Percentiles rank a stretch among this genome's conserved stretches.
Evolutionary conservation across 345 rosid genomes (phyloP).

Genomic region (Pelargonium nanum): DNA sequence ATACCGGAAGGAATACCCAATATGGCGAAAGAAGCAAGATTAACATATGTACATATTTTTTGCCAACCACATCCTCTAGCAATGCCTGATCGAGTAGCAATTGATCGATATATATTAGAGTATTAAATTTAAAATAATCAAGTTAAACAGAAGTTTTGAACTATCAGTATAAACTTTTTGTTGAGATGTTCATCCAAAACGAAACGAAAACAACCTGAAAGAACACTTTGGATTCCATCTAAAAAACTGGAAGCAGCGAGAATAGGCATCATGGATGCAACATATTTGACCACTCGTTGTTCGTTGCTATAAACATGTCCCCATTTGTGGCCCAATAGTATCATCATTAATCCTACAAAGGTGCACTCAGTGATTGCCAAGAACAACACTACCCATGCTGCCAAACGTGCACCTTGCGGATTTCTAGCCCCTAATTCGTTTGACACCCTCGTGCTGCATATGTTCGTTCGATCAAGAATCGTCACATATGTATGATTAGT

Average conservation of each 20-base stretch:
- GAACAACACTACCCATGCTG: slow-evolving; percentile 27
- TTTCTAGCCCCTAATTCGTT: slow-evolving; percentile 45
- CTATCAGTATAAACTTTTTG: too few relatives aligned
- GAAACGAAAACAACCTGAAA: slow-evolving; percentile 34
- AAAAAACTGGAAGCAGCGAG: slow-evolving; percentile 32
- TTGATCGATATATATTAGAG: too few relatives aligned
- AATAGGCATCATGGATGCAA: slow-evolving; percentile 36
- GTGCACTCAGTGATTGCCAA: slow-evolving; percentile 37
- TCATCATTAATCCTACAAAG: slow-evolving; percentile 24
- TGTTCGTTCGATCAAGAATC: too few relatives aligned
- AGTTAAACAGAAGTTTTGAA: too few relatives aligned
- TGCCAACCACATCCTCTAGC: slow-evolving; percentile 16
- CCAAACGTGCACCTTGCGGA: slow-evolving; percentile 29
- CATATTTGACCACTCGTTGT: slow-evolving; percentile 24
- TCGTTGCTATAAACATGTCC: slow-evolving; percentile 46
- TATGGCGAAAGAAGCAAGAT: slow-evolving; percentile 9
- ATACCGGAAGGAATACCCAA: slow-evolving; percentile 9
- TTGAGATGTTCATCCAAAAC: too few relatives aligned
- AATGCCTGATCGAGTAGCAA: too few relatives aligned
- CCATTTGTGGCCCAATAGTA: slow-evolving; percentile 33
- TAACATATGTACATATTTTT: slow-evolving; percentile 9
- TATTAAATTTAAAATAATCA: too few relatives aligned
- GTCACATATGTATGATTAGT: too few relatives aligned
- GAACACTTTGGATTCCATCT: slow-evolving; percentile 40
- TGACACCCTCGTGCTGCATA: slow-evolving; percentile 41